phyloP scores from a whole-genome alignment of 1,284 basidiomycete species.

The Cryptococcus jaspeensis region DNA sequence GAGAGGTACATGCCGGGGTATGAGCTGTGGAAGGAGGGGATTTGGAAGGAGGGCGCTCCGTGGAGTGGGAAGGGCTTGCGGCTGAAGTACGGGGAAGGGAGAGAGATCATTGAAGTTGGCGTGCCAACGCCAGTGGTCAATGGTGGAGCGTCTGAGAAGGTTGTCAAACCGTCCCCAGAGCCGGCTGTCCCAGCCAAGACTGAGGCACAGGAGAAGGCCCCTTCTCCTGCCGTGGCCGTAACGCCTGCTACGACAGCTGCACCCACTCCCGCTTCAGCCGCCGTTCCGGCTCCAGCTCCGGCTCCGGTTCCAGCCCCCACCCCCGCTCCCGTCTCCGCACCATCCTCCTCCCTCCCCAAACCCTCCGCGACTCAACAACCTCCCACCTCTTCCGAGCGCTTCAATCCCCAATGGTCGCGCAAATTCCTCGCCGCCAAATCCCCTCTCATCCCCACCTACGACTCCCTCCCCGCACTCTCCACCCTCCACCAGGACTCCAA shows the following conservation, averaged over 20 bases:
- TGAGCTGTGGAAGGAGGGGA: slow-evolving; percentile 32
- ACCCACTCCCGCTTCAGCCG: neutral
- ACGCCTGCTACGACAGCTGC: slow-evolving; percentile 1
- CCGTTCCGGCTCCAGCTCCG: neutral
- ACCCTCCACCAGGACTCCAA: slow-evolving; percentile 50
- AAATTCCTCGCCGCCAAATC: slow-evolving; percentile 53
- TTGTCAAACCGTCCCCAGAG: neutral
- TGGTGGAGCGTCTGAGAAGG: neutral
- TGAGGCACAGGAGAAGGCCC: neutral
- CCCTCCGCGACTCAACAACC: neutral
- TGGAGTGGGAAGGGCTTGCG: slow-evolving; percentile 37
- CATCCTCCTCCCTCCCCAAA: neutral
- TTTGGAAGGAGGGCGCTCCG: slow-evolving; percentile 16
- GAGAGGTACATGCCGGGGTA: slow-evolving; percentile 45
- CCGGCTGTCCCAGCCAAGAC: neutral
- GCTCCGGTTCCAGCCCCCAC: neutral
- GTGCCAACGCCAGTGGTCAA: neutral
- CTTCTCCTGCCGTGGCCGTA: neutral
- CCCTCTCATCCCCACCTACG: slow-evolving; percentile 52
- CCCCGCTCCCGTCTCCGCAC: neutral
- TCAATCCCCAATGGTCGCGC: slow-evolving; percentile 51
- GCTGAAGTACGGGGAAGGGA: slow-evolving; percentile 32
- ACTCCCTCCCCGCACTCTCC: slow-evolving; percentile 49
- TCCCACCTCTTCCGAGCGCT: slow-evolving; percentile 14
- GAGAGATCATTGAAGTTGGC: slow-evolving; percentile 34